Evolutionary conservation across 129 eudicot species (phyloP).

Genomic region (Centaurea solstitialis): DNA sequence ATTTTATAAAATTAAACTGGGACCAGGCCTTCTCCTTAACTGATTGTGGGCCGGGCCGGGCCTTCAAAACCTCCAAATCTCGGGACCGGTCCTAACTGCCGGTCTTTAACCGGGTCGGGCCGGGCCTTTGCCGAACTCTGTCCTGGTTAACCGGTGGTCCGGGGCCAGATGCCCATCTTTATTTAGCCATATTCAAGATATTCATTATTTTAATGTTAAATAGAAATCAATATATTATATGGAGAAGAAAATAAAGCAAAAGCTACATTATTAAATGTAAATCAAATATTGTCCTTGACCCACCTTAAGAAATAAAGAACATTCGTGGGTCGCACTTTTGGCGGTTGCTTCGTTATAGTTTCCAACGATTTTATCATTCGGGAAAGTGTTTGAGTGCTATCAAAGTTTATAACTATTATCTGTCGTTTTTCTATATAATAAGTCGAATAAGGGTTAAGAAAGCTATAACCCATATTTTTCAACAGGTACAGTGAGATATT

Average conservation of each 20-base stretch:
- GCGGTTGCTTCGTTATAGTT: background rate
- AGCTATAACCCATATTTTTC: background rate
- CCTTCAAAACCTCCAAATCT: too few relatives aligned
- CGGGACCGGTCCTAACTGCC: too few relatives aligned
- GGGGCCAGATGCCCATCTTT: too few relatives aligned
- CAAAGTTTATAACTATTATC: background rate
- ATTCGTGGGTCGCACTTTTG: background rate
- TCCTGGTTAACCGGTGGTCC: too few relatives aligned
- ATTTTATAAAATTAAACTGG: too few relatives aligned
- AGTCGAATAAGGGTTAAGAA: background rate
- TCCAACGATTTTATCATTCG: background rate
- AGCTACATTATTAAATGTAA: background rate
- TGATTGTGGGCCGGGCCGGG: too few relatives aligned
- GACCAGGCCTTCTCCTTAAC: too few relatives aligned
- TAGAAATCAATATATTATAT: background rate
- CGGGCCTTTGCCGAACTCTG: too few relatives aligned
- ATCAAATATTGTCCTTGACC: background rate
- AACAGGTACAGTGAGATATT: too few relatives aligned
- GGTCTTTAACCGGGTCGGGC: too few relatives aligned
- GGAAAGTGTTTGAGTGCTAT: background rate
- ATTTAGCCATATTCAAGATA: too few relatives aligned
- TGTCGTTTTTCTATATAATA: background rate
- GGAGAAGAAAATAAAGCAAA: background rate
- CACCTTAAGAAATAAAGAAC: background rate
- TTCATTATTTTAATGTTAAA: background rate